phyloP scores from a whole-genome alignment of 1,284 basidiomycete species.

The Chalciporus sp. region DNA sequence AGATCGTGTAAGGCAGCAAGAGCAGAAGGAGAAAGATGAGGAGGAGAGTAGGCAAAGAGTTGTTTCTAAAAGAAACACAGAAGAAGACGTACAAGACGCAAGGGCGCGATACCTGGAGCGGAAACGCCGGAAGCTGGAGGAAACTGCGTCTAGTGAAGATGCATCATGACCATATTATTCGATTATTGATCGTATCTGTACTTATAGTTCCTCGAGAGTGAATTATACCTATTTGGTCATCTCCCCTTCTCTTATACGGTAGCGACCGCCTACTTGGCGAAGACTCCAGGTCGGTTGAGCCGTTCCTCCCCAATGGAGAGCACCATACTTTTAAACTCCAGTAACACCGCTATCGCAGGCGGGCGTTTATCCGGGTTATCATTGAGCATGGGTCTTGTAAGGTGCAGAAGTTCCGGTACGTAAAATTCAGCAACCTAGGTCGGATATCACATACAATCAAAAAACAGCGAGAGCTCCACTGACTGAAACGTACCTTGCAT shows the following conservation, averaged over 20 bases:
- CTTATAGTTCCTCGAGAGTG: conserved; percentile 1
- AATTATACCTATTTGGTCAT: neutral
- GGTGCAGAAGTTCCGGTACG: conserved; percentile 55
- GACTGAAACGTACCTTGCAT: conserved; percentile 52
- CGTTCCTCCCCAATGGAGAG: conserved; percentile 34
- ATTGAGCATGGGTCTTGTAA: conserved; percentile 60
- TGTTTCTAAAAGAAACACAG: conserved; percentile 70
- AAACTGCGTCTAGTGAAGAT: conserved; percentile 22
- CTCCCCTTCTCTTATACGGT: neutral
- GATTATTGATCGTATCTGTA: neutral
- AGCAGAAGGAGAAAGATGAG: conserved; percentile 61
- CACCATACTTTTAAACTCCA: conserved; percentile 42
- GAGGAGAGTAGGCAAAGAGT: conserved; percentile 58
- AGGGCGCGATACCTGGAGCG: conserved; percentile 76
- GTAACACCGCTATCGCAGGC: conserved; percentile 46
- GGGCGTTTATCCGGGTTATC: conserved; percentile 54
- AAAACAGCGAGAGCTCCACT: neutral
- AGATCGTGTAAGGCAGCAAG: conserved; percentile 60
- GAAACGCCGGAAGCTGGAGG: conserved; percentile 77
- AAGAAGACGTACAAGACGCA: conserved; percentile 71
- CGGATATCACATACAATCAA: conserved; percentile 4
- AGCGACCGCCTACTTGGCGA: neutral
- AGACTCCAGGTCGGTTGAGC: conserved; percentile 9
- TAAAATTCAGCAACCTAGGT: conserved; percentile 56
- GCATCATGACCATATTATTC: conserved; percentile 10